Evolutionary conservation across 2,329 filamentous ascomycete genomes (phyloP), one percentile per base, ranked within the genome.

Genomic region (Cercospora citrullina): DNA sequence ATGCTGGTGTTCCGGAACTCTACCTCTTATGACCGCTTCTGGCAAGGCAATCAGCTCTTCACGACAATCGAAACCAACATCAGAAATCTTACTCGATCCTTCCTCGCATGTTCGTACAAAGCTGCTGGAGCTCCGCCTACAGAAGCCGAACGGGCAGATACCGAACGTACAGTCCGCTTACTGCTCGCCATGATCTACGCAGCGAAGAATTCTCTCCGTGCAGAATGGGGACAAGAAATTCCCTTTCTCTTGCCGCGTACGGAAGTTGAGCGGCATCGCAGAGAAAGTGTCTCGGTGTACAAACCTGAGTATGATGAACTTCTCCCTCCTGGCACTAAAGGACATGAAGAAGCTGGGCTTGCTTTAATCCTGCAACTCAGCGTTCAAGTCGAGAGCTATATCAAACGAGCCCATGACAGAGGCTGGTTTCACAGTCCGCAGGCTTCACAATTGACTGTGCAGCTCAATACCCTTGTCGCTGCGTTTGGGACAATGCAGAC

Each of bases 1-100:
- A 89, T 90, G 84, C 86, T 90, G 36, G 88, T 90, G 30, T 90
- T 90, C 79, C 84, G 88, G 42, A 90, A 90, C 72, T 83, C 85
- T 71, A 89, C 87, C 3, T 85, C 83, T 63, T 90, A 89, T 78
- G 87, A 89, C 72, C 82, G 87, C 1, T 90, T 89, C 80, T 90
- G 87, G 87, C 76, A 77, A 59, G 78, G 78, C 7, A 79, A 77
- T 48, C 70, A 75, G 39, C 84, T 86, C 70, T 82, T 90, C 64
- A 86, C 82, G 10, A 83, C 83, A 0, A 82, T 89, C 31, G 83
- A 83, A 59, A 88, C 87, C n/a, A 81, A 81, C 45, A 83, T 89
- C 14, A 83, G 87, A 65, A 89, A 89, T 71, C 80, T 90, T 0
- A 84, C 86, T 2, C 81, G 88, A 12, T 83, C 84, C 14, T 85